phyloP scores from a whole-genome alignment of 805 yeast genomes.

The Candida tibetensis region DNA sequence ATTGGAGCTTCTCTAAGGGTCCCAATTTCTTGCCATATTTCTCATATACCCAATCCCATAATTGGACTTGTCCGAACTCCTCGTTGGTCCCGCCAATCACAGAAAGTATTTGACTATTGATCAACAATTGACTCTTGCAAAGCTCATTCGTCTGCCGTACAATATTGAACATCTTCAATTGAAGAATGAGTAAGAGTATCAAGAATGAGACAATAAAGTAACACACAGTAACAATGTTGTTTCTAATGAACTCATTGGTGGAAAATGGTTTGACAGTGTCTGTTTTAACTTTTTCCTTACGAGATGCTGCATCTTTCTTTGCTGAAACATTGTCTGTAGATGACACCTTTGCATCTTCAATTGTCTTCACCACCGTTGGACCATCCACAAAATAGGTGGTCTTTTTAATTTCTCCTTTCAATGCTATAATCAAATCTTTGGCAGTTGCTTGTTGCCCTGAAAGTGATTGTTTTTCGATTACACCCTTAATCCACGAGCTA shows the following conservation, averaged over 20 bases:
- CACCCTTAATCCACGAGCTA: constrained; percentile 74
- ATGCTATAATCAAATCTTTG: constrained; percentile 44
- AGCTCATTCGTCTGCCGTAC: constrained; percentile 23
- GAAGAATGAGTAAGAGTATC: constrained; percentile 18
- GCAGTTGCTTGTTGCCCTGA: constrained; percentile 71
- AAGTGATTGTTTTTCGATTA: constrained; percentile 71
- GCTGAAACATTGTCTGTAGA: background rate
- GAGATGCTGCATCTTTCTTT: background rate
- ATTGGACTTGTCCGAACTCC: constrained; percentile 12
- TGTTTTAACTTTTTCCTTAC: background rate
- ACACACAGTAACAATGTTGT: constrained; percentile 15
- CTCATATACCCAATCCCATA: constrained; percentile 22
- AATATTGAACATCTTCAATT: constrained; percentile 16
- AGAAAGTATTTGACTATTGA: constrained; percentile 17
- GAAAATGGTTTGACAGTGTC: constrained; percentile 1
- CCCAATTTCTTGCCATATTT: constrained; percentile 16
- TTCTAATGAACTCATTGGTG: constrained; percentile 9
- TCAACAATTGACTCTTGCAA: constrained; percentile 19
- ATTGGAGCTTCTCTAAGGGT: constrained; percentile 18
- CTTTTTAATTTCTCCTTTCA: constrained; percentile 37
- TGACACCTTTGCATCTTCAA: background rate
- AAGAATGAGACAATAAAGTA: constrained; percentile 20
- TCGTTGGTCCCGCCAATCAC: constrained; percentile 10
- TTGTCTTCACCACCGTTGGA: constrained; percentile 10
- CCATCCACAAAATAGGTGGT: constrained; percentile 22